Conservation (phyloP, 1,284 basidiomycete genomes). For the Ganoderma lucidum region DNA sequence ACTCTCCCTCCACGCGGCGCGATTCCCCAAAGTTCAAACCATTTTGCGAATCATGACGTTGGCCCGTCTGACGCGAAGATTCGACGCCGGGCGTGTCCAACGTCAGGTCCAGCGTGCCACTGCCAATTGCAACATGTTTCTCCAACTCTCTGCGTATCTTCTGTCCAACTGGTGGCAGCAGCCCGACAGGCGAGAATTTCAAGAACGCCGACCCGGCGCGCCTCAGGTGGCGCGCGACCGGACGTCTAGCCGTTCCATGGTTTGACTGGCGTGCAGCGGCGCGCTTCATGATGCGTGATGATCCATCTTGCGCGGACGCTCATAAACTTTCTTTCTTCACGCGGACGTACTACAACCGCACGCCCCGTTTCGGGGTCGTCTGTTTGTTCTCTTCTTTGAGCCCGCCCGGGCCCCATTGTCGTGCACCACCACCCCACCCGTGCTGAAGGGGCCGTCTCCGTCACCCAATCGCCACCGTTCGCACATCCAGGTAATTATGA, state of each 20-base stretch:
- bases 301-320: neutral
- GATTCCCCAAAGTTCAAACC: neutral
- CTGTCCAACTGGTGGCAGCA: neutral
- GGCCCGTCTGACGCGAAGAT: neutral
- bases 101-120: neutral
- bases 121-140: neutral
- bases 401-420: neutral
- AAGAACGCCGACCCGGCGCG: neutral
- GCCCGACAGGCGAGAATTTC: neutral
- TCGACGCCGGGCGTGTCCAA: neutral
- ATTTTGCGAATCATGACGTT: neutral
- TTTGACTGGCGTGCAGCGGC: neutral
- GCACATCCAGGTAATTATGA: neutral
- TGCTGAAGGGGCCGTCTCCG: neutral
- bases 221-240: neutral
- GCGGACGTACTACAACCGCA: neutral
- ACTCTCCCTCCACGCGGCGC: neutral
- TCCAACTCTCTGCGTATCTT: neutral
- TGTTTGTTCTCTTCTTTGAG: constrained; percentile 7
- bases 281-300: too few species aligned
- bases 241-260: neutral
- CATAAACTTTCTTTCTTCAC: neutral
- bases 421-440: neutral
- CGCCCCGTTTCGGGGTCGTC: neutral
- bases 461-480: neutral